Base-by-base conservation (phyloP, 2,329 filamentous ascomycete species). In the Paecilomyces niveus region DNA sequence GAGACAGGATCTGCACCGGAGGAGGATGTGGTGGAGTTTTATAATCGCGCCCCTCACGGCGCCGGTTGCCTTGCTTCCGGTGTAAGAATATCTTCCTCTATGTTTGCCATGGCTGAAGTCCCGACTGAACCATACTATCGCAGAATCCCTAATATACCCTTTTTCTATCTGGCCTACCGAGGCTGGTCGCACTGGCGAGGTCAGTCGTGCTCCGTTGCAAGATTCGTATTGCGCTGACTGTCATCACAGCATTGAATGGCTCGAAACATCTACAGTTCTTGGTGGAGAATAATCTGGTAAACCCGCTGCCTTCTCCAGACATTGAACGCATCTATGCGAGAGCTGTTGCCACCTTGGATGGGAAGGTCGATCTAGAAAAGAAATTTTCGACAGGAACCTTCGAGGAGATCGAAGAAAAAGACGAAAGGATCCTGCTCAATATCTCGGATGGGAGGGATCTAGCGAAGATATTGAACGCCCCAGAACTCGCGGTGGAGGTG, bases 111-210 rank as follows among this genome's bases (percentile, higher is more conserved):
- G 26, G 52, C 55, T 53, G 29, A 56, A 53, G 53, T 21, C 53
- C 21, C 50, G 32, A 26, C 35, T 57, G 60, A 56, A 66, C 50
- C n/a, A 51, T 45, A 31, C 57, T 64, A 35, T 3, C 31, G 11
- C 55, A 95, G 90, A 62, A 83, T 97, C 62, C 92, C 93, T 35
- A 97, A 99, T 71, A 80, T 99, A 11, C 94, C 94, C 18, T 97
- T 97, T 80, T 97, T 97, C 80, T 99, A 97, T 74, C 83, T 97
- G 49, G 85, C 85, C 18, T 99, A 95, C 78, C 85, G 94, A 63
- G 78, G 91, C 26, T 97, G 89, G 88, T 95, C 90, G 21, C 91
- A 96, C 74, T 96, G 89, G 85, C 85, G 88, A 75, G 80, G 80
- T 82, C 62, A 60, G 73, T 67, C 70, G 63, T 71, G n/a, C 26